Evolutionary conservation across 768 basidiomycete species (phyloP).

Genomic region (Boletus reticulatus): DNA sequence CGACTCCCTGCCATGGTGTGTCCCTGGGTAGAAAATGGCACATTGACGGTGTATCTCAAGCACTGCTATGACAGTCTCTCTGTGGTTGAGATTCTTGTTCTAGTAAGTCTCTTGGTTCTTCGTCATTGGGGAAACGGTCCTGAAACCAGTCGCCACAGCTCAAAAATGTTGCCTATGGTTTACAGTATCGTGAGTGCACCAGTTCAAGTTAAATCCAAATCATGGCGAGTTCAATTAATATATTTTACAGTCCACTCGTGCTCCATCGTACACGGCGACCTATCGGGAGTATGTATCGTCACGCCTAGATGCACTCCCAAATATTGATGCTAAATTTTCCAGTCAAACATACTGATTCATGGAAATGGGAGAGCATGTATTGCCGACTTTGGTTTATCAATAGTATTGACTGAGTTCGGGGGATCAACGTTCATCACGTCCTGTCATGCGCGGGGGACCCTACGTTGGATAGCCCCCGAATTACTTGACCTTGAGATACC

Average conservation of each 20-base stretch:
- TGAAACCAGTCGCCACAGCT: slow-evolving; percentile 6
- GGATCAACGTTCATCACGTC: slow-evolving; percentile 12
- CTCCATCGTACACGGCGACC: neutral
- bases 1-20: too few species aligned
- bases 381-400: too few species aligned
- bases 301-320: too few species aligned
- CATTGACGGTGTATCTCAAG: too few species aligned
- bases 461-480: neutral
- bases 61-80: too few species aligned
- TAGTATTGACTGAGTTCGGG: slow-evolving; percentile 10
- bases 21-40: too few species aligned
- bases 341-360: slow-evolving; percentile 45
- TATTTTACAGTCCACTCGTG: slow-evolving; percentile 12
- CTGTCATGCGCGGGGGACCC: slow-evolving; percentile 9
- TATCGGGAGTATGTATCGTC: slow-evolving; percentile 13
- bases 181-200: slow-evolving; percentile 10
- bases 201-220: too few species aligned
- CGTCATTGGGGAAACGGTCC: neutral
- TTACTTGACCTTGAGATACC: too few species aligned
- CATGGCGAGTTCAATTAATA: too few species aligned
- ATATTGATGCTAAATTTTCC: neutral
- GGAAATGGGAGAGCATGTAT: slow-evolving; percentile 11
- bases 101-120: neutral
- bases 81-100: neutral
- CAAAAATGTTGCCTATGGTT: slow-evolving; percentile 6